Conservation (phyloP, 2,329 filamentous ascomycete genomes). For the Cordyceps fumosorosea region DNA sequence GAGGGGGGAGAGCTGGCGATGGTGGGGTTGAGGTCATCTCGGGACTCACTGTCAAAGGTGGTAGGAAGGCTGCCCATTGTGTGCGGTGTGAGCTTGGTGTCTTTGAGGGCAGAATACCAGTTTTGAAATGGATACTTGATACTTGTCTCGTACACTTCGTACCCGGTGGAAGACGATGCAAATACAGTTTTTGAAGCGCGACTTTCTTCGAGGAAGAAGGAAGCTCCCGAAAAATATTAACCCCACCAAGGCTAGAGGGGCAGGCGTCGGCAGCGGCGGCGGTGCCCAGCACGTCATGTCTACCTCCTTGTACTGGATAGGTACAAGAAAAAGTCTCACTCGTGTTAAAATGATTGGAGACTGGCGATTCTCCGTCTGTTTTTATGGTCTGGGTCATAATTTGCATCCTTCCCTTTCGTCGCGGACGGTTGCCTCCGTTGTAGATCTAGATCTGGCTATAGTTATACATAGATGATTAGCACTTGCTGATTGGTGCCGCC, state of each 20-base stretch:
- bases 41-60: conserved; percentile 49
- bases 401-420: background rate
- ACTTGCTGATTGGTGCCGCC: too few relatives aligned
- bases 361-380: background rate
- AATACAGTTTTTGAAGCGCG: background rate
- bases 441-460: background rate
- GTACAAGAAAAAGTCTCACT: background rate
- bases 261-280: background rate
- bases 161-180: background rate
- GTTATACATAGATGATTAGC: too few relatives aligned
- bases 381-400: background rate
- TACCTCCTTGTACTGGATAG: background rate
- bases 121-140: background rate
- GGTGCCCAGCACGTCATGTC: conserved; percentile 6
- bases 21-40: background rate
- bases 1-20: background rate
- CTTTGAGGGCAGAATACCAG: background rate
- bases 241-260: conserved; percentile 14
- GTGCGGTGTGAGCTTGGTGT: background rate
- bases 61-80: conserved; percentile 49
- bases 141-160: background rate
- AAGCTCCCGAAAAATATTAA: conserved; percentile 8
- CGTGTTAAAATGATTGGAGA: conserved; percentile 6
- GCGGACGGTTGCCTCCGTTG: background rate
- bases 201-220: conserved; percentile 1